Evolutionary conservation across 331 rosid genomes (phyloP), one percentile per base, ranked within the genome.

Genomic region (Telfairia occidentalis): DNA sequence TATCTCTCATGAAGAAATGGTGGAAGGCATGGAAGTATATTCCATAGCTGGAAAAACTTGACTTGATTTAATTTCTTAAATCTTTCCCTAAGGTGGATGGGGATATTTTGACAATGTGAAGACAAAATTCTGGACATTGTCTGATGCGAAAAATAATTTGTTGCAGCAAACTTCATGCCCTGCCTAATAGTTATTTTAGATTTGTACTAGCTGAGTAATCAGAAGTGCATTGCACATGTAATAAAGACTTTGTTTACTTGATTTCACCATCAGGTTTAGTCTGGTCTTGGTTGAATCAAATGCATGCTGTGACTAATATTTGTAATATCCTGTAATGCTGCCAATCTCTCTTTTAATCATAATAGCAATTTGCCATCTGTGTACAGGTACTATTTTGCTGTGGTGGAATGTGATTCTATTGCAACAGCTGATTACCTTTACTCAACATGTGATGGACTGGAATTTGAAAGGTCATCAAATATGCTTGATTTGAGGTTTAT

Each of bases 401-500:
- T 88, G 64, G 98, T 91, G 83, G 96, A 88, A 80, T 94, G 96
- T 78, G 97, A 94, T 74, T 85, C 97, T 13, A 59, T 55, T 73
- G 77, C 88, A 50, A 94, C 97, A 15, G 96, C 97, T 48, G 86
- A 87, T 85, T 79, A 82, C 84, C 87, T 94, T 74, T 91, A 91
- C 84, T 84, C 84, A 78, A 86, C 84, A 69, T 88, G 96, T 86
- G 92, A 94, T 38, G 96, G 96, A 74, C 73, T 82, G 78, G 97
- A 91, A 82, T 80, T 91, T 50, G 85, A 73, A 73, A 85, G 89
- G 57, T 88, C 96, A 26, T 90, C 97, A 35, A 91, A 91, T 88
- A 80, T 83, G 75, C 90, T 91, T 57, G 97, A 95, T 76, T 83
- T 95, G 80, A 90, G 98, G 82, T 95, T 95, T 81, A 91, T 94